phyloP scores from a whole-genome alignment of 2,329 filamentous ascomycete genomes.

The Fusarium sp. region DNA sequence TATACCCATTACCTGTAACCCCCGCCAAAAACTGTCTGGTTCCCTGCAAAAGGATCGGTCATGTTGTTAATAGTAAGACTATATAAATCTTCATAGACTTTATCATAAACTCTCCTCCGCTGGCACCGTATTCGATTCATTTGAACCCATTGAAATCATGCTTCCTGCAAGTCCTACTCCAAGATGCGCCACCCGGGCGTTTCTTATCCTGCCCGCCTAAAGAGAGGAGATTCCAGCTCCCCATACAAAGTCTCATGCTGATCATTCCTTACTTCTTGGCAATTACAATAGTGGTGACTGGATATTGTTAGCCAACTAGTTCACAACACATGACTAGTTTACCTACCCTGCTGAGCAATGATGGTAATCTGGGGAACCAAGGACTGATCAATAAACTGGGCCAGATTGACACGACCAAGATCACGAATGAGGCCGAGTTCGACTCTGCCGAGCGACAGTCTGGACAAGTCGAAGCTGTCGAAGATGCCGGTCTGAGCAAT shows the following conservation, averaged over 20 bases:
- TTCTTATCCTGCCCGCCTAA: not conserved
- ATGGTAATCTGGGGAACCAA: slow-evolving; percentile 45
- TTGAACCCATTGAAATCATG: not conserved
- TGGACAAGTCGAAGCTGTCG: slow-evolving; percentile 45
- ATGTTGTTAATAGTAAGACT: no score
- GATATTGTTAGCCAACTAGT: not conserved
- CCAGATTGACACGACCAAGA: slow-evolving; percentile 45
- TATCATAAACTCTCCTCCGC: not conserved
- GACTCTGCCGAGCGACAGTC: slow-evolving; percentile 42
- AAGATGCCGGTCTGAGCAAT: slow-evolving; percentile 48
- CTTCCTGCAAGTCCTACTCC: not conserved
- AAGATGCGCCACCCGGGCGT: not conserved
- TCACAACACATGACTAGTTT: not conserved
- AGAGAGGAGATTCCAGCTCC: slow-evolving; percentile 30
- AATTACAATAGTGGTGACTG: slow-evolving; percentile 24
- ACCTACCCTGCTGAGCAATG: slow-evolving; percentile 44
- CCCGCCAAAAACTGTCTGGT: no score
- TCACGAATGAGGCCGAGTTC: slow-evolving; percentile 47
- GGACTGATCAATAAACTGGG: slow-evolving; percentile 45
- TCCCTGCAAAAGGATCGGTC: no score
- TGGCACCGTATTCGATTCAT: not conserved
- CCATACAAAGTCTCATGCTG: not conserved
- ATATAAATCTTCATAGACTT: no score
- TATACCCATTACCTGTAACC: no score
- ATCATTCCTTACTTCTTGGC: slow-evolving; percentile 7